phyloP scores from a whole-genome alignment of 768 basidiomycete genomes.

The Tylopilus intermedius region DNA sequence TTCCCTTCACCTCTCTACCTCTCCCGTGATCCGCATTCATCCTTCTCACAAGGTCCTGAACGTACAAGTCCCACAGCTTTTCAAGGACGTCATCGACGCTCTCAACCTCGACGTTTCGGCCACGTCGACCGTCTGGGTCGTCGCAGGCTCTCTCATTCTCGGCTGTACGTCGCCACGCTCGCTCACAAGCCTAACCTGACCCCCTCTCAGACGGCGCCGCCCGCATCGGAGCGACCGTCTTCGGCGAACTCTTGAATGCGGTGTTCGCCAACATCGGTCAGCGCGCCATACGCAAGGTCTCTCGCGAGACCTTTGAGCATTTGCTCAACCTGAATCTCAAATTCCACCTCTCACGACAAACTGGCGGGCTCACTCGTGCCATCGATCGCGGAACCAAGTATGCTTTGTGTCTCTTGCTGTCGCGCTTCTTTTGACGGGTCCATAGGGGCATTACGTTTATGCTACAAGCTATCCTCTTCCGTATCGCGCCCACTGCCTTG shows the following conservation, averaged over 20 bases:
- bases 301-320: conserved; percentile 93
- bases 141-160: conserved; percentile 84
- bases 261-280: conserved; percentile 96
- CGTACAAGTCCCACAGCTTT: conserved; percentile 96
- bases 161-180: conserved; percentile 63
- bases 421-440: not conserved
- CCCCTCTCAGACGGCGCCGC: conserved; percentile 73
- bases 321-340: conserved; percentile 84
- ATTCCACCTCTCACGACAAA: conserved; percentile 91
- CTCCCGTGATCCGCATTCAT: not conserved
- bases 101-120: conserved; percentile 79
- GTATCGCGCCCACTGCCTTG: conserved; percentile 91
- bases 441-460: conserved; percentile 92
- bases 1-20: conserved; percentile 28
- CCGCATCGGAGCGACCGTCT: conserved; percentile 83
- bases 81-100: conserved; percentile 87
- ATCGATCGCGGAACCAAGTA: conserved; percentile 98
- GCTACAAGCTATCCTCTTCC: conserved; percentile 87
- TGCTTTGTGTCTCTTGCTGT: conserved; percentile 14
- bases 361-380: conserved; percentile 91
- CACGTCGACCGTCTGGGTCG: conserved; percentile 77
- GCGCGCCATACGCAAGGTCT: conserved; percentile 88
- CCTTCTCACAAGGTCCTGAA: conserved; percentile 68
- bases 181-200: conserved; percentile 1
- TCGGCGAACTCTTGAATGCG: conserved; percentile 89